Conservation (phyloP, 345 rosid genomes). For the Murraya paniculata region DNA sequence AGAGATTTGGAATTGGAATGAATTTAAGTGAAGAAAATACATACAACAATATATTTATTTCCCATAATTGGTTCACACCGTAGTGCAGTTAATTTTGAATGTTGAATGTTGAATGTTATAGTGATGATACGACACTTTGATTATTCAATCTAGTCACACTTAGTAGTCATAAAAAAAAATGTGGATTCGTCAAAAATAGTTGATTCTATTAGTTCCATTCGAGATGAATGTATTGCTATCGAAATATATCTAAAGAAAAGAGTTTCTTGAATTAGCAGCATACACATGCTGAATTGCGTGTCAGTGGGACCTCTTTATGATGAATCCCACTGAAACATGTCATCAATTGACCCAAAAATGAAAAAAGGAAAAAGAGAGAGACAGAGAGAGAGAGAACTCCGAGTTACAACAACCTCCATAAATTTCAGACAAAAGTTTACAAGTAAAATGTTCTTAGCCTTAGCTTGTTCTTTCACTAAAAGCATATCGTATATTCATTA, state of each 20-base stretch:
- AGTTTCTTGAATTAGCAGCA: not conserved
- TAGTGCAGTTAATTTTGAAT: not conserved
- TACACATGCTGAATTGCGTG: constrained; percentile 19
- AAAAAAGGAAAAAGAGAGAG: not conserved
- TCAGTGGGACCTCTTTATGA: constrained; percentile 14
- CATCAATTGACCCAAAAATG: constrained; percentile 6
- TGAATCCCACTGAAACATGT: constrained; percentile 22
- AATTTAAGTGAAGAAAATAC: not conserved
- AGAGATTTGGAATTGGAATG: not conserved
- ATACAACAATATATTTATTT: too few species aligned
- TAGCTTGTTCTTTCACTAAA: not conserved
- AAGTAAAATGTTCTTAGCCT: not conserved
- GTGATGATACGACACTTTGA: not conserved
- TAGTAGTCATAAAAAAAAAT: not conserved
- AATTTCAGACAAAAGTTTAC: not conserved
- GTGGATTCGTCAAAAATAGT: not conserved
- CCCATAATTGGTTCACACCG: not conserved
- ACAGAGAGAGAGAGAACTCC: not conserved
- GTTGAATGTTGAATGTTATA: not conserved
- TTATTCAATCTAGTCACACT: not conserved
- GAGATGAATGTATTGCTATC: not conserved
- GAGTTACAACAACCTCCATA: constrained; percentile 4
- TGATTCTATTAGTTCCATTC: not conserved
- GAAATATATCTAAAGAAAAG: not conserved
- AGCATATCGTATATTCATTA: not conserved